Percentiles rank a stretch among this genome's conserved stretches.
phyloP scores from a whole-genome alignment of 2,329 filamentous ascomycete species.

The Ophiostoma piceae region DNA sequence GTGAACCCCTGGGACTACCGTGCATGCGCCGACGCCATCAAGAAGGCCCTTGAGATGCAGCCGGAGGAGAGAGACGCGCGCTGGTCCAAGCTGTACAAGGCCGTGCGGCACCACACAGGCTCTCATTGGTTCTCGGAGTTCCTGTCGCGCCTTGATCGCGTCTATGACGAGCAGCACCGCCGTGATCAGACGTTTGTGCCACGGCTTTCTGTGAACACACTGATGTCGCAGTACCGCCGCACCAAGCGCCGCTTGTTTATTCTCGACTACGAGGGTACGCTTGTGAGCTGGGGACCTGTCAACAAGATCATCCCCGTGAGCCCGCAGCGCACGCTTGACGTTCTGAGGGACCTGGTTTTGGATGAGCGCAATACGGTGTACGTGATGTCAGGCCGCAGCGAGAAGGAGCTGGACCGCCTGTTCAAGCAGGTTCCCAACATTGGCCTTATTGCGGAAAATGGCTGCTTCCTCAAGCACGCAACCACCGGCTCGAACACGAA shows the following conservation, averaged over 20 bases:
- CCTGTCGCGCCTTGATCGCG: conserved; percentile 62
- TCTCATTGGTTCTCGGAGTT: conserved; percentile 81
- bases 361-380: conserved; percentile 83
- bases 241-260: conserved; percentile 73
- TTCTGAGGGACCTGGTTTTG: conserved; percentile 72
- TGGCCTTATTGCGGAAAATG: conserved; percentile 90
- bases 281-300: conserved; percentile 80
- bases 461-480: conserved; percentile 77
- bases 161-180: conserved; percentile 76
- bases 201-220: conserved; percentile 63
- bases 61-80: conserved; percentile 66
- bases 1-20: conserved; percentile 96
- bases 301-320: conserved; percentile 80
- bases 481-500: conserved; percentile 48
- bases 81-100: conserved; percentile 67
- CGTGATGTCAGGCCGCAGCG: conserved; percentile 84
- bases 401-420: conserved; percentile 79
- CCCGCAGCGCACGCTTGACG: conserved; percentile 74
- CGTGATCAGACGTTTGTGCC: conserved; percentile 84
- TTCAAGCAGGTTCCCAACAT: conserved; percentile 79
- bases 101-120: conserved; percentile 76
- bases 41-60: conserved; percentile 73
- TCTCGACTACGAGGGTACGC: conserved; percentile 87
- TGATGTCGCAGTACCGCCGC: conserved; percentile 61
- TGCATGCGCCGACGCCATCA: conserved; percentile 80